Evolutionary conservation across 257 asterid genomes (phyloP).

Genomic region (Solanum paucissectum): DNA sequence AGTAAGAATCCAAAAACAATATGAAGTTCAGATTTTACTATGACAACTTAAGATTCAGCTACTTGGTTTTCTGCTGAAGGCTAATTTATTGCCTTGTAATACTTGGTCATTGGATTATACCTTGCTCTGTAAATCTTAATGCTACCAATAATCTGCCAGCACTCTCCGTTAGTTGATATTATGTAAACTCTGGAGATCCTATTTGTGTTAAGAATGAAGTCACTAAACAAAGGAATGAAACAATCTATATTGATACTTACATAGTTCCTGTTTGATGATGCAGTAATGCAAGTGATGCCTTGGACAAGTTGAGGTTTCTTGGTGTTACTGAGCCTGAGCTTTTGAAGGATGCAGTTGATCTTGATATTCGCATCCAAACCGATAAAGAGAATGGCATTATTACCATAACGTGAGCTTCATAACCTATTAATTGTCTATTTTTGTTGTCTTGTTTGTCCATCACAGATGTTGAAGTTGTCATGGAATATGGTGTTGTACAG

Average conservation of each 20-base stretch:
- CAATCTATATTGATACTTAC: not conserved
- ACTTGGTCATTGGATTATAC: not conserved
- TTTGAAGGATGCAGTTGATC: constrained; percentile 70
- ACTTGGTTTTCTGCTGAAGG: not conserved
- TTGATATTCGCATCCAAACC: constrained; percentile 71
- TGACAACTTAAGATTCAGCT: not conserved
- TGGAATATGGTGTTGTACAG: constrained; percentile 24
- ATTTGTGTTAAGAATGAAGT: not conserved
- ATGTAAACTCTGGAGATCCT: not conserved
- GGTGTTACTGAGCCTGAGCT: constrained; percentile 76
- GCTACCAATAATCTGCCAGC: not conserved
- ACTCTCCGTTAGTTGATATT: not conserved
- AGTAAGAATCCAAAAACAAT: not conserved
- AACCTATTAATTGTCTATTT: not conserved
- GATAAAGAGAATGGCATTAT: constrained; percentile 90
- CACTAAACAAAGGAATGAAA: not conserved
- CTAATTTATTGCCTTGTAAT: not conserved
- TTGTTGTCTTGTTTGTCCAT: not conserved
- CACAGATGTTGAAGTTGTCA: constrained; percentile 1
- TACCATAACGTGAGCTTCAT: constrained; percentile 54
- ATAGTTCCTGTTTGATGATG: not conserved
- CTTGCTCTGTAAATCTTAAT: not conserved
- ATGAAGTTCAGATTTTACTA: not conserved
- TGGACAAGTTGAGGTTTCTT: constrained; percentile 97
- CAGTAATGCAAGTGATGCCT: constrained; percentile 99